Percentiles rank a stretch among this genome's conserved stretches.
Conservation (phyloP, 2,329 filamentous ascomycete genomes). For the Botryotinia convoluta region DNA sequence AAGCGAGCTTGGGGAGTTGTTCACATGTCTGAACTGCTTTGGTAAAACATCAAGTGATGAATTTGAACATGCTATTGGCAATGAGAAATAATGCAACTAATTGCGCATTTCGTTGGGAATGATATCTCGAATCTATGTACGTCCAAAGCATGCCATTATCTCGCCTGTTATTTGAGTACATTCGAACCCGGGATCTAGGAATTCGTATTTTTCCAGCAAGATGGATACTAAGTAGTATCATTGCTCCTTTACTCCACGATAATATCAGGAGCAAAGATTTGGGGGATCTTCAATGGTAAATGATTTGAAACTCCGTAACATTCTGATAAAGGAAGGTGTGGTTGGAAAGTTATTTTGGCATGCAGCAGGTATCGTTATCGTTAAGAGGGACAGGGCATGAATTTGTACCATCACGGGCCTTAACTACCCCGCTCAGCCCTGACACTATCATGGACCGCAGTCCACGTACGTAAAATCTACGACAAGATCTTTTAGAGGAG, state of each 20-base stretch:
- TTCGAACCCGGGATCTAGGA: neutral
- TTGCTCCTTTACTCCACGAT: neutral
- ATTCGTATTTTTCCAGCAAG: neutral
- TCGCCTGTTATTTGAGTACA: neutral
- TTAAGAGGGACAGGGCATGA: neutral
- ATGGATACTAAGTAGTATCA: neutral
- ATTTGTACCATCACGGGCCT: neutral
- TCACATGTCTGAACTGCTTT: neutral
- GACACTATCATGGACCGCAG: neutral
- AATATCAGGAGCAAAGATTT: neutral
- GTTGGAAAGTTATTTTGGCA: constrained; percentile 3
- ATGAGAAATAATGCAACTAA: neutral
- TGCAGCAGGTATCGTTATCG: neutral
- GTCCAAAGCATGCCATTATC: neutral
- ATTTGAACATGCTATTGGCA: neutral
- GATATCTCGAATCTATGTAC: neutral
- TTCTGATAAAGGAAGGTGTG: neutral
- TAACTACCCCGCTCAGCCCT: neutral
- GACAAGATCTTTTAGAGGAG: neutral
- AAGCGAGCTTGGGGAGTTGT: neutral
- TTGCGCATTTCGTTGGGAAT: neutral
- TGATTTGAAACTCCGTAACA: neutral
- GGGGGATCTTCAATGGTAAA: neutral
- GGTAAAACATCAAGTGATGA: constrained; percentile 8
- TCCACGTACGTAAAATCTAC: neutral